Evolutionary conservation across 306 rosid genomes (phyloP).

Genomic region (Vigna radiata): DNA sequence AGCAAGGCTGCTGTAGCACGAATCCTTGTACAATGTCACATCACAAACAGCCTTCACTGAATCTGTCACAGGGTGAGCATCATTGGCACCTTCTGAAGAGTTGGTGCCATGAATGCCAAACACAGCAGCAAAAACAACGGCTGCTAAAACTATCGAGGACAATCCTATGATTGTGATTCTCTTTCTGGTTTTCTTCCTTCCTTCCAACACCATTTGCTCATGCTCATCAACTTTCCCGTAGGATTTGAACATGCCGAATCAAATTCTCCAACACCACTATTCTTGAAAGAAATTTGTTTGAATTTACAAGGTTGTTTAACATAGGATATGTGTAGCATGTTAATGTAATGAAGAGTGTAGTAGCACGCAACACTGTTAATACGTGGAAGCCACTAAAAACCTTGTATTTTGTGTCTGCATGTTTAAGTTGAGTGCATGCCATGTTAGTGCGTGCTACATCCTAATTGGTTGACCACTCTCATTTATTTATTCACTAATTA

Average conservation of each 20-base stretch:
- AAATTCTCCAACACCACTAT: too few species aligned
- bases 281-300: too few species aligned
- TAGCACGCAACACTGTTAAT: slow-evolving; percentile 10
- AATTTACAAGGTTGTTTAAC: too few species aligned
- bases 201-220: slow-evolving; percentile 58
- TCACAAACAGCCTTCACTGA: slow-evolving; percentile 75
- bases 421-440: slow-evolving; percentile 39
- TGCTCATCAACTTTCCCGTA: slow-evolving; percentile 65
- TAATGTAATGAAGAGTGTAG: slow-evolving; percentile 32
- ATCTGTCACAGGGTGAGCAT: slow-evolving; percentile 22
- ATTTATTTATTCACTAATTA: too few species aligned
- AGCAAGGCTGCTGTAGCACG: slow-evolving; percentile 59
- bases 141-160: slow-evolving; percentile 59
- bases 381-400: slow-evolving; percentile 46
- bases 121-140: slow-evolving; percentile 54
- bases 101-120: slow-evolving; percentile 47
- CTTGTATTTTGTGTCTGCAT: slow-evolving; percentile 14
- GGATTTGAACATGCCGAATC: slow-evolving; percentile 51
- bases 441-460: slow-evolving; percentile 36
- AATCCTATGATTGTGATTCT: slow-evolving; percentile 60
- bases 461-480: too few species aligned
- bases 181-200: slow-evolving; percentile 56
- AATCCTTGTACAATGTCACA: slow-evolving; percentile 63
- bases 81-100: slow-evolving; percentile 36
- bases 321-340: neutral